Evolutionary conservation across 1,139 yeast genomes (phyloP), one percentile per base, ranked within the genome.

Genomic region (Nakaseomyces sp.): DNA sequence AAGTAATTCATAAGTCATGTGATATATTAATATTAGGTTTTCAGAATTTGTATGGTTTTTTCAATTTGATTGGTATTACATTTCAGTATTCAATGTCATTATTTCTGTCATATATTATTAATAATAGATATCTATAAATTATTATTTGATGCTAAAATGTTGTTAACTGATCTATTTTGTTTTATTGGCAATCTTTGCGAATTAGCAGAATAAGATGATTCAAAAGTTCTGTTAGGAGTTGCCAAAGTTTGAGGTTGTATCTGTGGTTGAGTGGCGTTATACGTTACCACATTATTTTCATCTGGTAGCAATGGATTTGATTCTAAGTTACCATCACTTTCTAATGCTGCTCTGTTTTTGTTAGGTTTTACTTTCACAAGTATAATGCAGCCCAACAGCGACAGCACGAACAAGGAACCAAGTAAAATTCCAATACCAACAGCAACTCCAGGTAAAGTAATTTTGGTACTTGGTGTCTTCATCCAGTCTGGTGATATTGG

Each of bases 401-500:
- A 58, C 5, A 68, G 45, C 1, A 68, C 51, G 2, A 64, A 37
- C 17, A 70, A 54, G 1, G 60, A 52, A 0, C 91, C 89, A 10
- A 80, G 55, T 0, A 81, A 64, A 4, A 81, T 65, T 4, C 91
- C 93, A 20, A 81, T 62, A 1, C 81, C 80, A 35, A 82, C 67
- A 24, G 89, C 82, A 9, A 80, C 70, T 46, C 78, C 71, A 3
- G 89, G 88, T 30, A 82, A 64, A 47, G 74, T 81, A 22, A 83
- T 62, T 47, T 75, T 81, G 40, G 77, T 68, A 42, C 69, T 71
- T 31, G 70, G 74, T 26, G 56, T 60, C 8, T 58, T 55, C 36
- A 85, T 61, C 96, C 96, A 87, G 2, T 62, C 60, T 5, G 81
- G 74, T 9, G 76, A 68, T 13, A 80, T 66, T 4, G 91, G 89